Evolutionary conservation across 2,329 filamentous ascomycete genomes (phyloP).

Genomic region (Myriosclerotinia scirpicola): DNA sequence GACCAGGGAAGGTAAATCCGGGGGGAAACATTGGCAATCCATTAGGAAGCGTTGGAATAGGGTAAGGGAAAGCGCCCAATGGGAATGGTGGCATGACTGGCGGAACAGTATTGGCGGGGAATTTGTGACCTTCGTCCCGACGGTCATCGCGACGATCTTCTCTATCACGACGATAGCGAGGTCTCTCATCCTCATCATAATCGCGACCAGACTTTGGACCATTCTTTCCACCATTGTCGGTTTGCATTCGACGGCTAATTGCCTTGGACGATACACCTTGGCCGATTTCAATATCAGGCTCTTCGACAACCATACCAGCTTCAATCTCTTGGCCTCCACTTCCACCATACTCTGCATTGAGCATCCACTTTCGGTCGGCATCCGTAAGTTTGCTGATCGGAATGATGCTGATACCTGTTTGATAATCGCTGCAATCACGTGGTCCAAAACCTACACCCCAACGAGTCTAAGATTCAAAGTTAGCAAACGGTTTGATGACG

Average conservation of each 20-base stretch:
- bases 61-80: constrained; percentile 41
- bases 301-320: constrained; percentile 84
- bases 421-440: constrained; percentile 94
- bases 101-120: constrained; percentile 30
- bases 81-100: constrained; percentile 30
- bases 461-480: constrained; percentile 62
- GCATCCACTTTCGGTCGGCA: constrained; percentile 95
- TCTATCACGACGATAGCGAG: constrained; percentile 31
- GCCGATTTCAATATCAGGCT: constrained; percentile 98
- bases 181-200: constrained; percentile 38
- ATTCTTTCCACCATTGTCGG: constrained; percentile 63
- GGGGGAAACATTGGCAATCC: constrained; percentile 54
- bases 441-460: constrained; percentile 98
- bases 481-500: not conserved
- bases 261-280: constrained; percentile 95
- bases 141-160: constrained; percentile 26
- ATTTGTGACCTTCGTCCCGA: constrained; percentile 28
- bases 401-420: constrained; percentile 87
- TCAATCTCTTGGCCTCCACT: constrained; percentile 82
- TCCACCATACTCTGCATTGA: constrained; percentile 89
- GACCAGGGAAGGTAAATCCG: constrained; percentile 44
- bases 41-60: constrained; percentile 48
- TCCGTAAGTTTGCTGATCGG: constrained; percentile 92
- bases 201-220: constrained; percentile 57
- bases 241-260: constrained; percentile 68